Conservation (phyloP, 495 filamentous ascomycete species). For the Oleoguttula mirabilis region DNA sequence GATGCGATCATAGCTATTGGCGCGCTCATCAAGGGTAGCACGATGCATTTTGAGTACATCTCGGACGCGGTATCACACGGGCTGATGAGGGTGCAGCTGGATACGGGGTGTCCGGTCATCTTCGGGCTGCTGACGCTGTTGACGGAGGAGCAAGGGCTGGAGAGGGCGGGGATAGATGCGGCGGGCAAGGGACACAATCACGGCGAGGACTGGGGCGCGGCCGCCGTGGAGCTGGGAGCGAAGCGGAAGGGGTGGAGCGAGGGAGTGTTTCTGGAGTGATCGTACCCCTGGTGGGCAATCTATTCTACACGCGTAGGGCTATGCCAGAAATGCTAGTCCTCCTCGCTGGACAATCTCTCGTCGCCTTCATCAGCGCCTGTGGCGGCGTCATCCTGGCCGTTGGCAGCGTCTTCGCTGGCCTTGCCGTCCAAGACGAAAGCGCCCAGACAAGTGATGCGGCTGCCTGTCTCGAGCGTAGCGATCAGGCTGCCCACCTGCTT, state of each 20-base stretch:
- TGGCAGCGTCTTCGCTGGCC: conserved; percentile 27
- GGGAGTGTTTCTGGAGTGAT: conserved; percentile 43
- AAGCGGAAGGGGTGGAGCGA: conserved; percentile 57
- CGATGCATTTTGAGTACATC: conserved; percentile 98
- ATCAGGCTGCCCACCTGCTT: conserved; percentile 57
- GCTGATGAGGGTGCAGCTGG: conserved; percentile 86
- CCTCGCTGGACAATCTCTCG: too few species aligned
- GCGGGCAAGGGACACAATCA: conserved; percentile 32
- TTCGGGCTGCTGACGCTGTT: conserved; percentile 89
- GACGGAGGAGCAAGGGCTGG: conserved; percentile 73
- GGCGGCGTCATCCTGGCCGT: conserved; percentile 35
- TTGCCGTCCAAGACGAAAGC: conserved; percentile 68
- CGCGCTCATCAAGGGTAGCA: conserved; percentile 93
- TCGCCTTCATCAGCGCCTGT: conserved; percentile 28
- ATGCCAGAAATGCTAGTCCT: too few species aligned
- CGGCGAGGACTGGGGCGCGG: conserved; percentile 36
- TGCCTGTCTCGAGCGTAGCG: conserved; percentile 69
- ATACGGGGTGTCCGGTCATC: conserved; percentile 75
- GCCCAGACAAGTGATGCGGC: conserved; percentile 79
- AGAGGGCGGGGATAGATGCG: conserved; percentile 62
- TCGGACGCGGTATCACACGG: conserved; percentile 81
- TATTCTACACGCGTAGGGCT: too few species aligned
- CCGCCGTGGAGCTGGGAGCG: conserved; percentile 60
- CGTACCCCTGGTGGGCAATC: too few species aligned
- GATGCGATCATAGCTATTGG: conserved; percentile 93